phyloP scores from a whole-genome alignment of 345 rosid genomes.

The Clausena lansium region DNA sequence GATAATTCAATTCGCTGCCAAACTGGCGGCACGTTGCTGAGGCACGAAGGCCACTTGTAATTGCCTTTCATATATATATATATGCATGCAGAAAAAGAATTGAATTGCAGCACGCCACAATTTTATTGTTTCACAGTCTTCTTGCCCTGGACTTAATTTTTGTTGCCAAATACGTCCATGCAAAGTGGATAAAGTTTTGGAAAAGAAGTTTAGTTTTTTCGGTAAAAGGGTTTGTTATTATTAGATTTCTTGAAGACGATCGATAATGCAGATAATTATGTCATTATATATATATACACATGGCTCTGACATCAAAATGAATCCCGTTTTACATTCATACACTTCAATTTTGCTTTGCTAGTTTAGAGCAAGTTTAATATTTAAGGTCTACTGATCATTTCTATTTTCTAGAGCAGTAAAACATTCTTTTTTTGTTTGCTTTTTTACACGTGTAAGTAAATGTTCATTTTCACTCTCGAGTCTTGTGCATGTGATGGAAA shows the following conservation, averaged over 20 bases:
- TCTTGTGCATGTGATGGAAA: no score
- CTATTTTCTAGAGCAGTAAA: no score
- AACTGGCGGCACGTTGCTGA: slow-evolving; percentile 13
- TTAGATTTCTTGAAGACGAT: neutral
- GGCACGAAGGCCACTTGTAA: neutral
- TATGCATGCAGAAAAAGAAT: neutral
- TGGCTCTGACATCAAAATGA: neutral
- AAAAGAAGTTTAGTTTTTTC: no score
- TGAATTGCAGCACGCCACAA: neutral
- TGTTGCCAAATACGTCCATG: slow-evolving; percentile 12
- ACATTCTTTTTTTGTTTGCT: no score
- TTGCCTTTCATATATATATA: neutral
- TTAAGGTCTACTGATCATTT: no score
- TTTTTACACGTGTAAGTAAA: no score
- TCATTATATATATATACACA: neutral
- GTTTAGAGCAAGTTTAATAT: no score
- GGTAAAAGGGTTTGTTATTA: neutral
- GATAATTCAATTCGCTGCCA: neutral
- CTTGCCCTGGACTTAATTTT: neutral
- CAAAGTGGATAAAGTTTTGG: neutral
- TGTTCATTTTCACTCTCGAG: no score
- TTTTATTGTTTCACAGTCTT: neutral
- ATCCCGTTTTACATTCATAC: neutral
- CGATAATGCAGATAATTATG: neutral
- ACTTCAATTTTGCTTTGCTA: no score